Percentiles rank a stretch among this genome's conserved stretches.
phyloP scores from a whole-genome alignment of 306 rosid species.

The Arachis hypogaea region DNA sequence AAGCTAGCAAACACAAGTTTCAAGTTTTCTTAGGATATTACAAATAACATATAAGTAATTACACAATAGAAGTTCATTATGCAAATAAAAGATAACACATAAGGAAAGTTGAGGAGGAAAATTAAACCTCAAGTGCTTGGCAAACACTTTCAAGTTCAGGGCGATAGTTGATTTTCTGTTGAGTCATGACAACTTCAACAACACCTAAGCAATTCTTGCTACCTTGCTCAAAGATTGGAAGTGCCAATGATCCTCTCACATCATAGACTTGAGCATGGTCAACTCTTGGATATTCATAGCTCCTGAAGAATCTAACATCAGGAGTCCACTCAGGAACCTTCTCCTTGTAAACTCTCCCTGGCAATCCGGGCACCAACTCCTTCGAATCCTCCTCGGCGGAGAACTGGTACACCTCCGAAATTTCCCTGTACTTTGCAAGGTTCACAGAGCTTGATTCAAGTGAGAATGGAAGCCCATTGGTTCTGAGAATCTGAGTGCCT shows the following conservation, averaged over 20 bases:
- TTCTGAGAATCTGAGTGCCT: slow-evolving; percentile 66
- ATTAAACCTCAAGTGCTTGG: slow-evolving; percentile 89
- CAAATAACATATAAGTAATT: neutral
- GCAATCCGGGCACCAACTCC: slow-evolving; percentile 66
- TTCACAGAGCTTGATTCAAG: slow-evolving; percentile 55
- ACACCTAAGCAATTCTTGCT: slow-evolving; percentile 85
- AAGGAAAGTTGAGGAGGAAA: neutral
- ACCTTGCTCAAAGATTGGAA: slow-evolving; percentile 83
- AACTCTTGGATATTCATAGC: slow-evolving; percentile 82
- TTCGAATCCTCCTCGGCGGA: slow-evolving; percentile 62
- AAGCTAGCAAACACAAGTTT: slow-evolving; percentile 28
- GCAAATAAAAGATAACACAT: neutral
- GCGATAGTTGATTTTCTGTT: slow-evolving; percentile 66
- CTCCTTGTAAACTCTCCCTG: slow-evolving; percentile 76
- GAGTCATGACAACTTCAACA: slow-evolving; percentile 83
- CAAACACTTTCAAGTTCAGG: slow-evolving; percentile 76
- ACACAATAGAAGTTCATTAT: slow-evolving; percentile 17
- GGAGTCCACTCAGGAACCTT: slow-evolving; percentile 99
- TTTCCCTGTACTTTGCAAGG: slow-evolving; percentile 68
- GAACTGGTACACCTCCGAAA: slow-evolving; percentile 64
- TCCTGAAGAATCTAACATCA: slow-evolving; percentile 77
- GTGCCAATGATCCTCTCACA: slow-evolving; percentile 82
- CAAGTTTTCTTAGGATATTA: slow-evolving; percentile 8
- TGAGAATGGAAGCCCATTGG: slow-evolving; percentile 64
- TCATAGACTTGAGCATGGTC: slow-evolving; percentile 68